A percentile compares a stretch with the other conserved stretches of the same genome.
Evolutionary conservation across 257 asterid genomes (phyloP).

Genomic region (Petunia secreta): DNA sequence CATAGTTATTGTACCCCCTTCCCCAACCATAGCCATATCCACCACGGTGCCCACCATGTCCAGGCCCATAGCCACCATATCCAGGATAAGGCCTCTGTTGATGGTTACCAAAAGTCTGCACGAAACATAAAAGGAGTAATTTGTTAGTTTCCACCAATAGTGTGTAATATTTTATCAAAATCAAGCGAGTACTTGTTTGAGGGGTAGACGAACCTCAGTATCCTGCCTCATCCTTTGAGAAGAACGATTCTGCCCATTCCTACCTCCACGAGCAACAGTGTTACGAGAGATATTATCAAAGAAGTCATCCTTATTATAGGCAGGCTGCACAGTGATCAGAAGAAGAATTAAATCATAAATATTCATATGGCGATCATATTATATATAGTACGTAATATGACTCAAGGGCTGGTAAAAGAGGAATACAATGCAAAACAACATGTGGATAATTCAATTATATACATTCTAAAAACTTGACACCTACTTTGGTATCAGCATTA

Average conservation of each 20-base stretch:
- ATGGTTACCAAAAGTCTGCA: conserved; percentile 60
- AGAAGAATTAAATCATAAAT: neutral
- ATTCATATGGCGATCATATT: neutral
- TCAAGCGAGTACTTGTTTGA: neutral
- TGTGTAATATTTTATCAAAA: neutral
- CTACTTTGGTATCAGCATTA: conserved; percentile 54
- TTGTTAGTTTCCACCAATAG: neutral
- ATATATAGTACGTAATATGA: neutral
- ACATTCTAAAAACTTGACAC: conserved; percentile 25
- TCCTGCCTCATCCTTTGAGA: conserved; percentile 53
- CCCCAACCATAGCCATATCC: conserved; percentile 53
- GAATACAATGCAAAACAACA: neutral
- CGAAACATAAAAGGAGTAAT: conserved; percentile 16
- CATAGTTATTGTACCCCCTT: conserved; percentile 54
- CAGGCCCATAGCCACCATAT: conserved; percentile 48
- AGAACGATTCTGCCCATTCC: conserved; percentile 55
- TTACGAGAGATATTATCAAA: conserved; percentile 74
- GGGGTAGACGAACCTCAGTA: conserved; percentile 52
- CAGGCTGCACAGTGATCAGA: conserved; percentile 56
- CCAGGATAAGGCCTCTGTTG: conserved; percentile 52
- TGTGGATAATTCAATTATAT: neutral
- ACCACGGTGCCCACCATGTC: conserved; percentile 48
- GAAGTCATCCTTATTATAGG: conserved; percentile 78
- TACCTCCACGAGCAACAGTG: conserved; percentile 52
- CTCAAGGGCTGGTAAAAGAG: conserved; percentile 15